A percentile compares a stretch with the other conserved stretches of the same genome.
Conservation (phyloP, 768 basidiomycete species). For the Peribolospora kevripleyi region DNA sequence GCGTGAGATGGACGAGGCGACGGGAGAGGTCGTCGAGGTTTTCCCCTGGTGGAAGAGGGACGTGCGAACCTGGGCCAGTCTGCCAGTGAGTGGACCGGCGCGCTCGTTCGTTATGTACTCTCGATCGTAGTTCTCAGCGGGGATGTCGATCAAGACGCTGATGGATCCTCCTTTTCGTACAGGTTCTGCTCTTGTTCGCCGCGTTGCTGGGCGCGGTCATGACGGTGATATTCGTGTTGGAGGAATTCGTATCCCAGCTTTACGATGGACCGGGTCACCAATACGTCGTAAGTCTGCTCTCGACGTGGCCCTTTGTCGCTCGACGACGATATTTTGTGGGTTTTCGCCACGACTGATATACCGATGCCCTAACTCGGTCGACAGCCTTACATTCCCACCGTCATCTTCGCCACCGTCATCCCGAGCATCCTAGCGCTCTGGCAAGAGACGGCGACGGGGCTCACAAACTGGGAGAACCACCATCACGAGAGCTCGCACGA, state of each 20-base stretch:
- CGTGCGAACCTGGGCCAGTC: constrained; percentile 36
- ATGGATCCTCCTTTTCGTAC: constrained; percentile 13
- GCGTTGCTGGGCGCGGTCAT: constrained; percentile 42
- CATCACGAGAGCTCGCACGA: constrained; percentile 40
- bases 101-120: too few species aligned
- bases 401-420: constrained; percentile 55
- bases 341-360: not conserved
- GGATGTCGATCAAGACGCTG: constrained; percentile 10
- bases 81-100: constrained; percentile 31
- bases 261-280: constrained; percentile 69
- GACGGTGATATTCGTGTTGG: constrained; percentile 34
- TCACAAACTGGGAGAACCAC: constrained; percentile 86
- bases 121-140: too few species aligned
- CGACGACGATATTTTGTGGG: not conserved
- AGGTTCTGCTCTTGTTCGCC: constrained; percentile 39
- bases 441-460: constrained; percentile 30
- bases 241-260: constrained; percentile 53
- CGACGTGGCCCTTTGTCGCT: not conserved
- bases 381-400: constrained; percentile 56
- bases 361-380: not conserved
- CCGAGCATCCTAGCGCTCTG: constrained; percentile 44
- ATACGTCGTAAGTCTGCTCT: constrained; percentile 38
- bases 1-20: constrained; percentile 12
- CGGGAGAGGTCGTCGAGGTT: constrained; percentile 9
- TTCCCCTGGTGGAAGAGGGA: constrained; percentile 54